phyloP scores from a whole-genome alignment of 2,329 filamentous ascomycete species.

The Penicillium sp. region DNA sequence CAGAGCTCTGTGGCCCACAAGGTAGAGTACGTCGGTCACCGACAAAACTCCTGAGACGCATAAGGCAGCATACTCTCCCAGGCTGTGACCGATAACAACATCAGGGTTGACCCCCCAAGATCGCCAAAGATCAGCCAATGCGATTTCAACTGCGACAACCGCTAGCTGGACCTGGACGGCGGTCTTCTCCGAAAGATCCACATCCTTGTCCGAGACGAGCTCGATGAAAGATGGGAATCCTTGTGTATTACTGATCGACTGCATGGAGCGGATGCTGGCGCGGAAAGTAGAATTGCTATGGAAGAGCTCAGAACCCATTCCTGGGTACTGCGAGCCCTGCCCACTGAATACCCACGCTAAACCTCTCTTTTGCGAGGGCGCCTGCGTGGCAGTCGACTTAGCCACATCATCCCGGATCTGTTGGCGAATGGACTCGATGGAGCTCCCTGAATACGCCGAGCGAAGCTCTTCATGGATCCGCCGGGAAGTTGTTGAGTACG shows the following conservation, averaged over 20 bases:
- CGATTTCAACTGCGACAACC: conserved; percentile 46
- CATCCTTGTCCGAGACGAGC: conserved; percentile 21
- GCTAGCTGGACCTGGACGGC: conserved; percentile 43
- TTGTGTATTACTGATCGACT: conserved; percentile 25
- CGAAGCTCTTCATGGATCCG: conserved; percentile 36
- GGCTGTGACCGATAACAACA: conserved; percentile 60
- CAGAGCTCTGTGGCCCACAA: conserved; percentile 71
- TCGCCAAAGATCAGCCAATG: conserved; percentile 36
- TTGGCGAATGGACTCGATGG: neutral
- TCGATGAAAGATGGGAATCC: conserved; percentile 33
- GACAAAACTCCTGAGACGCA: conserved; percentile 40
- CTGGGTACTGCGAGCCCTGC: conserved; percentile 3
- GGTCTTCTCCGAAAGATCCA: conserved; percentile 25
- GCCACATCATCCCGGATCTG: neutral
- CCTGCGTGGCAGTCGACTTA: neutral
- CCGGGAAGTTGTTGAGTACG: conserved; percentile 68
- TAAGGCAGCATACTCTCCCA: conserved; percentile 46
- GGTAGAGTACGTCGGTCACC: conserved; percentile 54
- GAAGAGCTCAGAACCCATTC: conserved; percentile 39
- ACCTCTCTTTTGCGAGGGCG: neutral
- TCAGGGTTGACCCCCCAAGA: conserved; percentile 35
- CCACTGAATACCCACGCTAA: conserved; percentile 6
- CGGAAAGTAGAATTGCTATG: conserved; percentile 29
- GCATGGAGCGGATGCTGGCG: conserved; percentile 25
- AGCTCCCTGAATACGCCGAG: neutral